Base-by-base conservation (phyloP, 495 filamentous ascomycete genomes). In the Talaromyces proteolyticus region DNA sequence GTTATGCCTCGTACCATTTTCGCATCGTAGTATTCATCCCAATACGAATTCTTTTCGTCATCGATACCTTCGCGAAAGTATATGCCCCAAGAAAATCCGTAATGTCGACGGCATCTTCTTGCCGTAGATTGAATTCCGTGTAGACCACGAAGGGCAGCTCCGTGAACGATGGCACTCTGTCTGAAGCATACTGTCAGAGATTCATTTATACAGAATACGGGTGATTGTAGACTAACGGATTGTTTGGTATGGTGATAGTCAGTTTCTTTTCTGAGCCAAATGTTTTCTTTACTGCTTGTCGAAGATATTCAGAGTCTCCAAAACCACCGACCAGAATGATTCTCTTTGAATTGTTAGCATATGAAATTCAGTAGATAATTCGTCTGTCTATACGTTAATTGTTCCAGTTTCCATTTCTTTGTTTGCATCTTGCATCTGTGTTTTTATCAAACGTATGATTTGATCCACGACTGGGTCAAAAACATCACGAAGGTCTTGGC, bases 91-190 rank as follows among this genome's bases (percentile, higher is more conserved):
- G 39, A 6, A 51, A 58, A 41, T 16, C 86, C 86, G 61, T 89
- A 89, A 64, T 88, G 82, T 74, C 79, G 85, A 40, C 86, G 70
- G 23, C 82, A 76, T 55, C 81, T 78, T 21, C 85, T 63, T 21
- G 74, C 82, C 24, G 86, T 74, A 4, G 88, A 83, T 77, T 87
- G 83, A 58, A 79, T 85, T 10, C 85, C 86, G n/a, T 42, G 8
- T 21, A 42, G 16, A 1, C 86, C 86, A 45, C 84, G 69, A 19
- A 89, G 64, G 6, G 88, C 86, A 0, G 86, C 86, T 1, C 86
- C 86, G 42, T 85, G 74, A 18, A 88, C 86, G 14, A 89, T 84
- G 14, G 86, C 85, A 8, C 84, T 87, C 86, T 86, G 89, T 4
- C 86, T 42, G 19, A 84, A 29, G 26, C 12, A 29, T 12, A 12